These are phyloP conservation scores for Haematococcus sp. DNA, from an alignment of 139 green algal genomes.

Conservation along the genomic window DNA sequence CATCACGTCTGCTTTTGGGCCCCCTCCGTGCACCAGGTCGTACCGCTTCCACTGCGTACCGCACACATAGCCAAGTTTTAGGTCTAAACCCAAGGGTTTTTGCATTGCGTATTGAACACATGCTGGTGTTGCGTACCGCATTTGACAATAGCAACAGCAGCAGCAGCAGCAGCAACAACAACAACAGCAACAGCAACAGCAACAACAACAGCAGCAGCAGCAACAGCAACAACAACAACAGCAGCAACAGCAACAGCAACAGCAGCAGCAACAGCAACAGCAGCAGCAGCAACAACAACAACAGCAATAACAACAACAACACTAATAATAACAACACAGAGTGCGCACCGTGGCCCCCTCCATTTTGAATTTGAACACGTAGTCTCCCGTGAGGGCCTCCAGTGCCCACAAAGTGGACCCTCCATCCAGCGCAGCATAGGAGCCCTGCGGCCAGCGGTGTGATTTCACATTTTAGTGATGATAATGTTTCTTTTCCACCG, in stretches of 20 bases:
- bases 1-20: conserved; percentile 19
- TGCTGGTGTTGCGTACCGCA: background rate
- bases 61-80: background rate
- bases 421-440: conserved; percentile 43
- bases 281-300: conserved; percentile 8
- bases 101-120: background rate
- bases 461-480: too few relatives aligned
- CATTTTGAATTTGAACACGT: conserved; percentile 39
- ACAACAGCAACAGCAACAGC: background rate
- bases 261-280: background rate
- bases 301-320: conserved; percentile 1
- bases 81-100: background rate
- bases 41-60: conserved; percentile 20
- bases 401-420: conserved; percentile 39
- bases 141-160: background rate
- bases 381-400: conserved; percentile 36
- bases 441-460: conserved; percentile 22
- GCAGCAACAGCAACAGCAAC: background rate
- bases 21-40: conserved; percentile 26
- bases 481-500: too few relatives aligned
- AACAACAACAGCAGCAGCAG: background rate
- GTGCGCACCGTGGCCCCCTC: conserved; percentile 5
- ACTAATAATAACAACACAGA: too few relatives aligned
- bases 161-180: background rate
- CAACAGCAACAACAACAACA: background rate